Percentiles rank a stretch among this genome's conserved stretches.
phyloP scores from a whole-genome alignment of 2,329 filamentous ascomycete species.

The Microsporum ferrugineum region DNA sequence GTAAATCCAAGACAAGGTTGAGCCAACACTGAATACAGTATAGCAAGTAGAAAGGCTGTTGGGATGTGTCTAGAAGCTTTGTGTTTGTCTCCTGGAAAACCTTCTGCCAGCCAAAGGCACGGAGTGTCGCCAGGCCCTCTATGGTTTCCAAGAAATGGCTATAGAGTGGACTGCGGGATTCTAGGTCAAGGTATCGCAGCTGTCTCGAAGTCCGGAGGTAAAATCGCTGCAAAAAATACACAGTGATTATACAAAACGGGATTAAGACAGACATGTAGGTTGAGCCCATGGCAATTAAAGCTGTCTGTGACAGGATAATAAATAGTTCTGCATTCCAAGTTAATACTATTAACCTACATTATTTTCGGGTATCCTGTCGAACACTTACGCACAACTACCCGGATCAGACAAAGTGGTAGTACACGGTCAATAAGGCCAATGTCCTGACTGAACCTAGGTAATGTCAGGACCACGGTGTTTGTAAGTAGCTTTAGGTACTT shows the following conservation, averaged over 20 bases:
- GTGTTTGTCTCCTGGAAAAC: constrained; percentile 15
- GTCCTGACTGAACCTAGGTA: no score
- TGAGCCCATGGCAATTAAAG: constrained; percentile 12
- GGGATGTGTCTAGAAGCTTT: constrained; percentile 25
- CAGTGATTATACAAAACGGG: constrained; percentile 16
- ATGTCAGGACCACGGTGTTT: no score
- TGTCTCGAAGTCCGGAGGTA: constrained; percentile 38
- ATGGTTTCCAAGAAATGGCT: constrained; percentile 24
- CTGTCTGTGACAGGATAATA: no score
- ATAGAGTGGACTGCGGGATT: constrained; percentile 33
- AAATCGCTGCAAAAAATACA: constrained; percentile 27
- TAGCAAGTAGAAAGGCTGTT: constrained; percentile 28
- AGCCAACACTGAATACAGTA: constrained; percentile 28
- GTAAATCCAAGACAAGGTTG: constrained; percentile 29
- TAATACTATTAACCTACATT: no score
- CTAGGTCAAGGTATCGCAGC: constrained; percentile 34
- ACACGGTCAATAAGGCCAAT: no score
- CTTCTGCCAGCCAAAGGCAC: constrained; percentile 7
- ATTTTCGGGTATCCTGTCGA: no score
- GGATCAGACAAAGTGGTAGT: no score
- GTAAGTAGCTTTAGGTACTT: no score
- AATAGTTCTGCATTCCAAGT: no score
- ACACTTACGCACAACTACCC: no score
- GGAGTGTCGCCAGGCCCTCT: constrained; percentile 18
- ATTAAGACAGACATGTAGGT: constrained; percentile 20